Evolutionary conservation across 305 asterid genomes (phyloP), one percentile per base, ranked within the genome.

Genomic region (Fraxinus angustifolia): DNA sequence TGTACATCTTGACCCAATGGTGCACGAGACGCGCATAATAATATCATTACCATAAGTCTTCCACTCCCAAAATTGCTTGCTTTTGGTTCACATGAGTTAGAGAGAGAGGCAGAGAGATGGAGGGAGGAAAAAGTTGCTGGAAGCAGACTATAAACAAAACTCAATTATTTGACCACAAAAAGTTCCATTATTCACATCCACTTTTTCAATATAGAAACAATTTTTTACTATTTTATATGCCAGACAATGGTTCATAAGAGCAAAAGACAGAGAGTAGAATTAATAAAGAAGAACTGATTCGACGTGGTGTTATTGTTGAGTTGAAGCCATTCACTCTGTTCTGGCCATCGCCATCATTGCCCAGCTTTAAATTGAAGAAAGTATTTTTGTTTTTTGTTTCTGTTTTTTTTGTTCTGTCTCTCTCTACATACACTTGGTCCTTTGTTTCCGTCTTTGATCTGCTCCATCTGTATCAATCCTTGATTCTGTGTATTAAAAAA

Each of bases 311-410:
- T 79, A 65, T 84, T 87, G 84, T 83, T 86, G 87, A 79, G 84
- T 83, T 84, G 85, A 83, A 87, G 60, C 75, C 75, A 67, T 21
- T 83, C 78, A 80, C 82, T 77, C 40, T 79, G 36, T 83, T 79
- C 85, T 83, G 70, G 77, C 91, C 81, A 80, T 87, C 90, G 76
- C 87, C 76, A 79, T 86, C 89, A 71, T 83, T 85, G 90, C 82
- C 83, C 85, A 81, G 82, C 83, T 83, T 86, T 85, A 76, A 45
- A 67, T 78, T 83, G 40, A 80, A 70, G 78, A 68, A 85, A 83
- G 87, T 84, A 76, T 50, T 19, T 73, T 16, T 68, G 34, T 68
- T 31, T 80, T 73, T 81, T 23, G 70, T 50, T 45, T 53, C 7
- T 73, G 40, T 68, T 26, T 80, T 73, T 81, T 31, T 4, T 33